Evolutionary conservation across 768 basidiomycete genomes (phyloP), one percentile per base, ranked within the genome.

Genomic region (Suillus discolor): DNA sequence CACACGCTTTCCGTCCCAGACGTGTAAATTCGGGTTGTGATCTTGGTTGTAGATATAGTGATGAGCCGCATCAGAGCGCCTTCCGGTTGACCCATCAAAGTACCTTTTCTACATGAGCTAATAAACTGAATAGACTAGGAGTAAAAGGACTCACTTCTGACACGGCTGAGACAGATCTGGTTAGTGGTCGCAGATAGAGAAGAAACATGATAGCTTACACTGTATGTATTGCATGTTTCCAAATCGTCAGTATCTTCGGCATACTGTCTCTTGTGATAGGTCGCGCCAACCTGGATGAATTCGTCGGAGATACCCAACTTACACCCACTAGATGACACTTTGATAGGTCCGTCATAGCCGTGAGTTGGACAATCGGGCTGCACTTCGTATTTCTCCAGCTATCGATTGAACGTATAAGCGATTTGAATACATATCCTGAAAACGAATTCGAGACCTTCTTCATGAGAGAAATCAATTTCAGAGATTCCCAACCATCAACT

Each of bases 41-140:
- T 9, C 44, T 45, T 45, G 44, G 20, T 45, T 45, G 44, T 45
- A 45, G 44, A 45, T 3, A 45, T 45, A 45, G 8, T 45, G 18
- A 1, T 45, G 44, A n/a, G 89, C 79, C 0, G 82, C 70, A 69
- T 90, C 87, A 0, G 87, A 88, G 23, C 89, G 84, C 51, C 68
- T 78, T 28, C 89, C 89, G 2, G 80, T 85, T 45, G 79, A 73
- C 7, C 69, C 74, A 66, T 85, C 80, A 41, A 89, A 80, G 74
- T 85, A 90, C 71, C 89, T 90, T 49, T 12, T 45, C 66, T 11
- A 28, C 34, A 61, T 31, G 25, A 41, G 15, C 12, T 8, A 45
- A 36, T 7, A 31, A 31, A 31, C 4, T 9, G 20, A 15, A 11
- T 20, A 4, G 4, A 20, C 11, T 11, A 11, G 15, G 16, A 16